phyloP scores from a whole-genome alignment of 2,329 filamentous ascomycete genomes.

The Pyricularia grisea region DNA sequence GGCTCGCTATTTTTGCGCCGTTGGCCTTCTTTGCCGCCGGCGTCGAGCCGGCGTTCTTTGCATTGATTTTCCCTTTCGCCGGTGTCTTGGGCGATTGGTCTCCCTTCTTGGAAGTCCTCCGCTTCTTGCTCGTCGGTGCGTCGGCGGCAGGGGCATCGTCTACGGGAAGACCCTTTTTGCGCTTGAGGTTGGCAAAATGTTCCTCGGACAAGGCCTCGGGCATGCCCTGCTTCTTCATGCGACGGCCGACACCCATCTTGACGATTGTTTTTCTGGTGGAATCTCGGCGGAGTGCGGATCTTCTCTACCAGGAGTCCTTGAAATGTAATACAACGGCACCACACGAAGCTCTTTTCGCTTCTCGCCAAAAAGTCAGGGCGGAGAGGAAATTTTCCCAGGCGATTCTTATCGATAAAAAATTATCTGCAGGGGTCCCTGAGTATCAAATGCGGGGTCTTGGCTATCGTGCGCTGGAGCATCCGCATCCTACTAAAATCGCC shows the following conservation, averaged over 20 bases:
- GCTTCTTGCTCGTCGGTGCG: slow-evolving; percentile 50
- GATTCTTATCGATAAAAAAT: neutral
- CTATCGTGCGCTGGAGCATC: neutral
- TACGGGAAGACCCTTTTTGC: slow-evolving; percentile 67
- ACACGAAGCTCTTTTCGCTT: neutral
- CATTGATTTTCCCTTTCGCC: slow-evolving; percentile 23
- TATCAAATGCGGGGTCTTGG: neutral
- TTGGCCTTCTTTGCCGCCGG: slow-evolving; percentile 21
- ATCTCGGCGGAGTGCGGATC: neutral
- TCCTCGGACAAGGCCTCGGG: slow-evolving; percentile 76
- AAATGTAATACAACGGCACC: neutral
- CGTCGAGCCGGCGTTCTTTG: slow-evolving; percentile 20
- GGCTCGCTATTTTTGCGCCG: slow-evolving; percentile 15
- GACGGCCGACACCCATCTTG: slow-evolving; percentile 53
- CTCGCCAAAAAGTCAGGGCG: neutral
- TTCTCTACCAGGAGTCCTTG: too few relatives aligned
- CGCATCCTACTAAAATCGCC: neutral
- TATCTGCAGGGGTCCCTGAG: neutral
- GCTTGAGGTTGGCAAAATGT: slow-evolving; percentile 69
- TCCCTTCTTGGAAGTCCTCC: slow-evolving; percentile 25
- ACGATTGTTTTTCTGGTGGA: neutral
- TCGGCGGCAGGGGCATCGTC: slow-evolving; percentile 40
- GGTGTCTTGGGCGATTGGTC: slow-evolving; percentile 22
- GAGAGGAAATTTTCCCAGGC: neutral
- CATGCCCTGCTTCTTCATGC: slow-evolving; percentile 91